These are phyloP conservation scores for Aspergillus jensenii DNA, from an alignment of 2,329 filamentous ascomycete genomes.

Conservation along the genomic window DNA sequence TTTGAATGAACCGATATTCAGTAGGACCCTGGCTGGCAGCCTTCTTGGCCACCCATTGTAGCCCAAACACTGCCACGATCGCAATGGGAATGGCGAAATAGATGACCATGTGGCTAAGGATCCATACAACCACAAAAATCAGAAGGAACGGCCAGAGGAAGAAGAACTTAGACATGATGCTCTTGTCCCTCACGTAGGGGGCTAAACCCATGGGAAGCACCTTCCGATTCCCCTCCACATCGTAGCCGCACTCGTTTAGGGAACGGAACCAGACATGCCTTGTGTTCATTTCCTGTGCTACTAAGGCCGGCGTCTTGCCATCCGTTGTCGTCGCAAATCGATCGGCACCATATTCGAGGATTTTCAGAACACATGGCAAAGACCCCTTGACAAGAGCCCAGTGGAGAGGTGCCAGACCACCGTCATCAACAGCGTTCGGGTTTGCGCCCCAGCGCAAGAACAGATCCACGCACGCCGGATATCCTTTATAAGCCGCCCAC, in stretches of 20 bases:
- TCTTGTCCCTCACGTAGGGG: conserved; percentile 71
- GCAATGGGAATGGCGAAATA: conserved; percentile 74
- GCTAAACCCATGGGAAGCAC: conserved; percentile 71
- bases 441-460: conserved; percentile 94
- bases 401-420: conserved; percentile 90
- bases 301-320: conserved; percentile 84
- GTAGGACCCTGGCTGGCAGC: conserved; percentile 78
- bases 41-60: conserved; percentile 77
- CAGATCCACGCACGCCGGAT: conserved; percentile 84
- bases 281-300: conserved; percentile 88
- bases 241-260: conserved; percentile 79
- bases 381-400: conserved; percentile 96
- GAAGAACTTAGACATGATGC: conserved; percentile 79
- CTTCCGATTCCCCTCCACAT: conserved; percentile 71
- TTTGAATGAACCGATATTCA: conserved; percentile 87
- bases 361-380: conserved; percentile 82
- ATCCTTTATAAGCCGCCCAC: conserved; percentile 99
- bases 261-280: conserved; percentile 77
- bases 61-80: conserved; percentile 59
- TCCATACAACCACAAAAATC: conserved; percentile 67
- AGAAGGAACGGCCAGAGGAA: conserved; percentile 86
- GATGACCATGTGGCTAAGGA: conserved; percentile 72
- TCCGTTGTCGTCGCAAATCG: conserved; percentile 85
- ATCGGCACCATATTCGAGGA: conserved; percentile 94
- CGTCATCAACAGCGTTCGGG: conserved; percentile 85